A percentile compares a stretch with the other conserved stretches of the same genome.
Conservation (phyloP, 129 eudicot species). For the Cynara cardunculus region DNA sequence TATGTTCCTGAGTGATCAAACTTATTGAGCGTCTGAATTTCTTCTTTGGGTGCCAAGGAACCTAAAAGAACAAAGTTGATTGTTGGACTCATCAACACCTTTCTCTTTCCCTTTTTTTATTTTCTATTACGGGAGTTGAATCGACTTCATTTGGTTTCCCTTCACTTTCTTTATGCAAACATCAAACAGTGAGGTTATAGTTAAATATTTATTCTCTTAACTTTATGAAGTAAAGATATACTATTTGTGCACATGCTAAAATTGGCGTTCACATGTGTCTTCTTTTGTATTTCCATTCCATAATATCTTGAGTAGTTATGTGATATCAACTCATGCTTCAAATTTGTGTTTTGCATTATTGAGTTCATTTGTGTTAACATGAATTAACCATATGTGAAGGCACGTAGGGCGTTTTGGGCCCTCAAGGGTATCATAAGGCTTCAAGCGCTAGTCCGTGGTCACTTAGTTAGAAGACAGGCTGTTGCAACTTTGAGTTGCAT, state of each 20-base stretch:
- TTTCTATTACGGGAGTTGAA: background rate
- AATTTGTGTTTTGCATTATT: background rate
- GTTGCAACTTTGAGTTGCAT: conserved; percentile 79
- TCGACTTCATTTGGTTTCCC: background rate
- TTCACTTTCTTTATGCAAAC: background rate
- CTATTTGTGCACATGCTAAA: background rate
- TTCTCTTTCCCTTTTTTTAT: background rate
- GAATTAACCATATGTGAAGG: conserved; percentile 42
- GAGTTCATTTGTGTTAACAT: conserved; percentile 2
- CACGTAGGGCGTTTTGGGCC: conserved; percentile 95
- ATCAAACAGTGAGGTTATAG: background rate
- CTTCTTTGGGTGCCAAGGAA: background rate
- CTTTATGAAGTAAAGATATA: background rate
- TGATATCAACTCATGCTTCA: background rate
- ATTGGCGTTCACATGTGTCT: background rate
- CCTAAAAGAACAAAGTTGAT: background rate
- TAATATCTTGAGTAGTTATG: background rate
- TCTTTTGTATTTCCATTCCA: background rate
- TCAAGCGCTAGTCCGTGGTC: conserved; percentile 96
- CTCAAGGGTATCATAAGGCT: conserved; percentile 94
- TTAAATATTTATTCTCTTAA: background rate
- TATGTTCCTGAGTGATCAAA: background rate
- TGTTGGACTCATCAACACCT: background rate
- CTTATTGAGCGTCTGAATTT: background rate
- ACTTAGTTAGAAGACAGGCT: conserved; percentile 88